Evolutionary conservation across 2,329 filamentous ascomycete species (phyloP).

Genomic region (Cladorrhinum sp.): DNA sequence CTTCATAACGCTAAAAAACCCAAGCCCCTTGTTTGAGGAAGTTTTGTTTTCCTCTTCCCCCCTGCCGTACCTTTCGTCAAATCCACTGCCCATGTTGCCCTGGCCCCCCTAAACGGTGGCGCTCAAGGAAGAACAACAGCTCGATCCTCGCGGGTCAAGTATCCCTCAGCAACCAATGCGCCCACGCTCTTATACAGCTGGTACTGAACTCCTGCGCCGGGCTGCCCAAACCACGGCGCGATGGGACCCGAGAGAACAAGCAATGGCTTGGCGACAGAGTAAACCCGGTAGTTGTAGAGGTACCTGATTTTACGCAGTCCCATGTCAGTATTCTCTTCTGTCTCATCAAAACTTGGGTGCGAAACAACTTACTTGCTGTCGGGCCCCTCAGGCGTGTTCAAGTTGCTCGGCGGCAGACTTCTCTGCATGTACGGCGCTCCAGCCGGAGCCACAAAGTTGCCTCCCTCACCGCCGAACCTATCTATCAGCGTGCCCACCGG

Average conservation of each 20-base stretch:
- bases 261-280: slow-evolving; percentile 41
- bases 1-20: too few relatives aligned
- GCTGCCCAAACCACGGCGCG: slow-evolving; percentile 49
- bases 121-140: slow-evolving; percentile 9
- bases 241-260: slow-evolving; percentile 44
- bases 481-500: slow-evolving; percentile 43
- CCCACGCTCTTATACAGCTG: slow-evolving; percentile 30
- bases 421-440: slow-evolving; percentile 46
- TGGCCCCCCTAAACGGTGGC: too few relatives aligned
- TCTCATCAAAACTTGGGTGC: background rate
- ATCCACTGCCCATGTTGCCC: too few relatives aligned
- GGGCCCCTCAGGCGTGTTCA: slow-evolving; percentile 34
- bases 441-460: slow-evolving; percentile 41
- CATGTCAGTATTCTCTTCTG: too few relatives aligned
- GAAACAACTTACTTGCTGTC: background rate
- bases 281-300: slow-evolving; percentile 49
- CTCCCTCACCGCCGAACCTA: slow-evolving; percentile 46
- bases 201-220: slow-evolving; percentile 42
- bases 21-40: too few relatives aligned
- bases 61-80: too few relatives aligned
- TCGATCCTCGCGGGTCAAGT: slow-evolving; percentile 32
- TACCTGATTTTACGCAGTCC: too few relatives aligned
- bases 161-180: slow-evolving; percentile 33
- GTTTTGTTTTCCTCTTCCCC: too few relatives aligned
- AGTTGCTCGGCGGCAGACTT: slow-evolving; percentile 44